These are phyloP conservation scores for Ilyonectria sp. DNA, from an alignment of 2,329 filamentous ascomycete species.

Conservation along the genomic window DNA sequence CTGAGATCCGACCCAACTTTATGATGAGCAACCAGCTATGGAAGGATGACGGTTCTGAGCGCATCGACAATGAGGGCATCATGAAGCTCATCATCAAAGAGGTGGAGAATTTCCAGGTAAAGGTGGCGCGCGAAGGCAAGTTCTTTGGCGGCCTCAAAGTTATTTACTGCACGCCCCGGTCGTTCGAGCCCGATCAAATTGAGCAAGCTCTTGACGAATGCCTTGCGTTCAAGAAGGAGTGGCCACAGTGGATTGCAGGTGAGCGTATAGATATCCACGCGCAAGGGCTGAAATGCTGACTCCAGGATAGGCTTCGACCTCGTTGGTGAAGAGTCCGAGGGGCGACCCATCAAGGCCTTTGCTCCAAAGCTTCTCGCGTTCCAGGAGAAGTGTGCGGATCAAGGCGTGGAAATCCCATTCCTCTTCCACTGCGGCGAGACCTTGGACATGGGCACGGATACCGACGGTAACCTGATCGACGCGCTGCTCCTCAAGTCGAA, in stretches of 20 bases:
- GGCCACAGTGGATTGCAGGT: conserved; percentile 75
- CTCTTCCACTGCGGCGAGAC: conserved; percentile 81
- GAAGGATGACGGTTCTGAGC: conserved; percentile 66
- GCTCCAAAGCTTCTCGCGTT: conserved; percentile 14
- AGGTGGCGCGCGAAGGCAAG: conserved; percentile 32
- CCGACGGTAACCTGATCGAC: conserved; percentile 78
- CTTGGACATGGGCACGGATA: conserved; percentile 72
- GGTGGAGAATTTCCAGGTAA: conserved; percentile 62
- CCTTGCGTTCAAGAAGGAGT: conserved; percentile 71
- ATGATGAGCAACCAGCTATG: conserved; percentile 75
- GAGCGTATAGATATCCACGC: too few relatives aligned
- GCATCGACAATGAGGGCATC: conserved; percentile 70
- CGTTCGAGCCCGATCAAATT: conserved; percentile 66
- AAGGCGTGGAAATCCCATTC: conserved; percentile 66
- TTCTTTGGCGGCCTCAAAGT: conserved; percentile 78
- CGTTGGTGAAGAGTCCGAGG: conserved; percentile 6
- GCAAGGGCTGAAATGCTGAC: too few relatives aligned
- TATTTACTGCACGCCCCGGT: conserved; percentile 79
- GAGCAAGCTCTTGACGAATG: conserved; percentile 71
- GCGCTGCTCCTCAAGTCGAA: conserved; percentile 76
- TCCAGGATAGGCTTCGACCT: neutral
- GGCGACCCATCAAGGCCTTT: conserved; percentile 4
- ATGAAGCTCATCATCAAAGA: conserved; percentile 73
- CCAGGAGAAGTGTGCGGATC: neutral
- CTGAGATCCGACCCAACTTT: conserved; percentile 79